Conservation (phyloP, 345 rosid genomes). For the Aegle marmelos region DNA sequence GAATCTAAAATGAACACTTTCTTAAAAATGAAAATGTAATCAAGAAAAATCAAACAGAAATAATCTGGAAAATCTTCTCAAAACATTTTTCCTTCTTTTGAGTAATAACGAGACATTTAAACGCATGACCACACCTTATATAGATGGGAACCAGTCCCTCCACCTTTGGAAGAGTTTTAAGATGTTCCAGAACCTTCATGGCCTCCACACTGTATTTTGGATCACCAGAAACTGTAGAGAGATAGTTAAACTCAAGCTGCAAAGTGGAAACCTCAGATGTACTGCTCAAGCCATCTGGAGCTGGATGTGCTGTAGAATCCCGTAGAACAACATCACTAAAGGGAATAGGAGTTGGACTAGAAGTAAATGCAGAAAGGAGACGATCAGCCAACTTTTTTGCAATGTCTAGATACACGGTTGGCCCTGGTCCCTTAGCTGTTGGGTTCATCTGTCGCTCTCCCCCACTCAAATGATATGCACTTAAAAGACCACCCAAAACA, state of each 20-base stretch:
- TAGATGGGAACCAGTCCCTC: conserved; percentile 95
- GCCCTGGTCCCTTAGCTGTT: conserved; percentile 56
- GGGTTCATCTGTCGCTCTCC: conserved; percentile 54
- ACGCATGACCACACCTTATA: conserved; percentile 56
- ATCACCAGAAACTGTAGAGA: conserved; percentile 84
- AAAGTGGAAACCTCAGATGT: conserved; percentile 89
- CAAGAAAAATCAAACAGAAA: background rate
- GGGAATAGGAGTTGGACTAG: conserved; percentile 84
- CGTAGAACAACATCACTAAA: conserved; percentile 73
- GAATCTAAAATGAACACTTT: background rate
- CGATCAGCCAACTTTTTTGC: conserved; percentile 88
- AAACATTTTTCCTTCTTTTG: background rate
- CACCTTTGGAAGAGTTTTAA: conserved; percentile 76
- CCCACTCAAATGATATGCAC: conserved; percentile 96
- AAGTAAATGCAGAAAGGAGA: conserved; percentile 74
- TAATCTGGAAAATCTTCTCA: background rate
- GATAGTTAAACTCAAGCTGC: conserved; percentile 96
- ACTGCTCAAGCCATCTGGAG: conserved; percentile 90
- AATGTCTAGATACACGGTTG: conserved; percentile 69
- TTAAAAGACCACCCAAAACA: conserved; percentile 91
- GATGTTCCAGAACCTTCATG: conserved; percentile 92
- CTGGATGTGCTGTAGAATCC: conserved; percentile 78
- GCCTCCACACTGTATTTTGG: conserved; percentile 77
- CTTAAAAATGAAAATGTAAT: background rate
- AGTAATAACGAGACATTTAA: background rate